Conservation (phyloP, 768 basidiomycete genomes). For the Hericium alpestre region DNA sequence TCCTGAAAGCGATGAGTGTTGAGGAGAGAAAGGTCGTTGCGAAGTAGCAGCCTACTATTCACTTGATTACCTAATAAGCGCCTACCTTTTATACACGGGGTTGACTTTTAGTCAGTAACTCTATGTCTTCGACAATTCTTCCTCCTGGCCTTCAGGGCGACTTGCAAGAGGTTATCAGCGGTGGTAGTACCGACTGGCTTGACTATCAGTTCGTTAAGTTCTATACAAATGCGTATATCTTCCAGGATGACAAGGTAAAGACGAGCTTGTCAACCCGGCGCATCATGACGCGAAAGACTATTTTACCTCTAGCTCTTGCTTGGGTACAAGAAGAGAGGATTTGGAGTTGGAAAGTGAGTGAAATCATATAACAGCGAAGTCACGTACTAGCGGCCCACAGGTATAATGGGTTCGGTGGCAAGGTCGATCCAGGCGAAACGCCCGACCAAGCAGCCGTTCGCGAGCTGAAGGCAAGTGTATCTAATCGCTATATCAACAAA, state of each 20-base stretch:
- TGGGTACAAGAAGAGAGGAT: conserved; percentile 72
- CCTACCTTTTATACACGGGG: too few species aligned
- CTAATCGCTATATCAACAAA: background rate
- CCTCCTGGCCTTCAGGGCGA: conserved; percentile 37
- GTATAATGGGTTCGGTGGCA: conserved; percentile 86
- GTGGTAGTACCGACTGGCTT: conserved; percentile 43
- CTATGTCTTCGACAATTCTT: conserved; percentile 2
- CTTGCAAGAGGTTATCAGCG: conserved; percentile 20
- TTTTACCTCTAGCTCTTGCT: conserved; percentile 46
- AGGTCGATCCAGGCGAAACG: conserved; percentile 69
- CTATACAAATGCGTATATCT: conserved; percentile 67
- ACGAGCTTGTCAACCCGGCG: conserved; percentile 2
- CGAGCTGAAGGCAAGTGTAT: conserved; percentile 44
- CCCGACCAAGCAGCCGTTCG: conserved; percentile 60
- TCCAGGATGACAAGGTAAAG: conserved; percentile 27
- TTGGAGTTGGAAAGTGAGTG: conserved; percentile 49
- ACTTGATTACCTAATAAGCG: too few species aligned
- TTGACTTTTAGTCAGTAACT: too few species aligned
- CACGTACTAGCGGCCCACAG: conserved; percentile 25
- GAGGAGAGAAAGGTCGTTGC: too few species aligned
- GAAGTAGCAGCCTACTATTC: too few species aligned
- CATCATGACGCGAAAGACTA: background rate
- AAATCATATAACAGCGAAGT: background rate
- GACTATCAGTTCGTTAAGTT: conserved; percentile 28
- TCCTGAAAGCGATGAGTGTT: background rate